Conservation (phyloP, 148 eudicot genomes). For the Silene latifolia region DNA sequence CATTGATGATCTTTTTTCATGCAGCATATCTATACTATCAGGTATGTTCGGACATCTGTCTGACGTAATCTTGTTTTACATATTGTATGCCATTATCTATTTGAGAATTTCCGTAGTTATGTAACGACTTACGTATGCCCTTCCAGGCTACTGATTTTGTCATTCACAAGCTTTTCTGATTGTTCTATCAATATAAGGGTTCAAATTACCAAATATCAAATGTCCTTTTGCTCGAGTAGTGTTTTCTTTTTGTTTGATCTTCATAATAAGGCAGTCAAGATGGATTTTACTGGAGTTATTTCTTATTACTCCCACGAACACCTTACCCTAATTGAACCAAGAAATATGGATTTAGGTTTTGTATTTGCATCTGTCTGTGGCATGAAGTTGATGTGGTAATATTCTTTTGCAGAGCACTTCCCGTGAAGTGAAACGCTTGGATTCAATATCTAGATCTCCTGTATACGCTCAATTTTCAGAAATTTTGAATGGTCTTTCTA, state of each 20-base stretch:
- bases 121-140: neutral
- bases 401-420: slow-evolving; percentile 58
- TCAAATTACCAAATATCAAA: too few species aligned
- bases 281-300: neutral
- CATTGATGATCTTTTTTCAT: slow-evolving; percentile 63
- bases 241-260: neutral
- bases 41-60: slow-evolving; percentile 32
- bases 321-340: neutral
- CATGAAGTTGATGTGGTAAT: neutral
- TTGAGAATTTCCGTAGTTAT: neutral
- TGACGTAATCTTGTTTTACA: neutral
- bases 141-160: neutral
- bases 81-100: neutral
- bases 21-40: slow-evolving; percentile 75
- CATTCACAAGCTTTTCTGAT: neutral
- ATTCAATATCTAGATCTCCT: slow-evolving; percentile 67
- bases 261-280: neutral
- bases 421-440: slow-evolving; percentile 78
- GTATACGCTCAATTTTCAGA: slow-evolving; percentile 80
- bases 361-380: neutral
- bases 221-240: neutral
- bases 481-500: slow-evolving; percentile 62
- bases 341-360: neutral
- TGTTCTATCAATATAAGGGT: neutral
- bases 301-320: neutral